Evolutionary conservation across 495 filamentous ascomycete genomes (phyloP), one percentile per base, ranked within the genome.

Genomic region (Podospora fimiseda): DNA sequence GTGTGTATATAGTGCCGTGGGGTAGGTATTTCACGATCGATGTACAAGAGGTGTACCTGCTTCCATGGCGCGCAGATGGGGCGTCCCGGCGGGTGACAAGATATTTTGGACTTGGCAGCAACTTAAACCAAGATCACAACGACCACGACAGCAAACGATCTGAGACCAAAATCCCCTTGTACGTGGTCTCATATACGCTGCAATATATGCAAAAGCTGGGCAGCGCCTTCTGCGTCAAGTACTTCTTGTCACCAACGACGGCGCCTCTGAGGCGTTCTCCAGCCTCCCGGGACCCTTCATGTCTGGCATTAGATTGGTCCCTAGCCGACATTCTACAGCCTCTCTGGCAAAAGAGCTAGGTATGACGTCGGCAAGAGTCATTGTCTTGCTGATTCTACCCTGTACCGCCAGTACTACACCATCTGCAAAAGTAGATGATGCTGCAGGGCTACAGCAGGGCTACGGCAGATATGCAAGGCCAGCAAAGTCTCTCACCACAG

Each of bases 391-490:
- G 48, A 19, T 22, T 16, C 16, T 38, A 19, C 37, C 15, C 23
- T 16, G 20, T 21, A 51, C 43, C 40, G 46, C 47, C 46, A 21
- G 22, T 15, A 42, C 41, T 44, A 38, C 41, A 55, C 33, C 44
- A 49, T 49, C 52, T 53, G 36, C 57, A 49, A 51, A 41, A n/a
- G n/a, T n/a, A n/a, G n/a, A n/a, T n/a, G 51, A 8, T 53, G 56
- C 55, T 52, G 45, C 51, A 51, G 51, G 13, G 57, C 50, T 42
- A 48, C 53, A 24, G 36, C 50, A 63, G 53, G 56, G 53, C 65
- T 58, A 66, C 53, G 61, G 55, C 57, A 50, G 64, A 52, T 58
- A 73, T 71, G 69, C 69, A 70, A 62, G 60, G 68, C 68, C 69
- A 74, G 53, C 27, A 33, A 33, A 33, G 27, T 33, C 6, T 33